Evolutionary conservation across 345 rosid species (phyloP).

Genomic region (Gossypium rotundifolium): DNA sequence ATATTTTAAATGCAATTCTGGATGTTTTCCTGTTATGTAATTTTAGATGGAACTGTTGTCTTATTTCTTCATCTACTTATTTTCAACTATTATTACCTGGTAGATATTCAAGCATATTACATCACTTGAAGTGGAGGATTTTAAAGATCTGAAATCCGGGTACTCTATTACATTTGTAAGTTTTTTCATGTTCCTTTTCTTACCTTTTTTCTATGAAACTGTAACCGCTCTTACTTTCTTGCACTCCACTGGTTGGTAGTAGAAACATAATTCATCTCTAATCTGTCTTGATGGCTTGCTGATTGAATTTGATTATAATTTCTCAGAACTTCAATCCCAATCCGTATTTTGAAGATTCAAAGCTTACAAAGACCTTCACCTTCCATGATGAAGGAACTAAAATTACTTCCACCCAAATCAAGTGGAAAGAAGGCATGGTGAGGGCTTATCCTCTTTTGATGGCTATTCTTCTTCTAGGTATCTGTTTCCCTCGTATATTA

Average conservation of each 20-base stretch:
- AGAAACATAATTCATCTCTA: neutral
- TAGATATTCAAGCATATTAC: conserved; percentile 68
- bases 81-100: neutral
- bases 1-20: neutral
- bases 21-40: neutral
- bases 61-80: neutral
- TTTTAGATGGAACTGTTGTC: neutral
- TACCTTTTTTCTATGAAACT: neutral
- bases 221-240: neutral
- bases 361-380: conserved; percentile 71
- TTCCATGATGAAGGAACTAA: conserved; percentile 77
- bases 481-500: conserved; percentile 2
- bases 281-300: neutral
- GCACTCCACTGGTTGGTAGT: neutral
- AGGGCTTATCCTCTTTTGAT: neutral
- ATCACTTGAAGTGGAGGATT: conserved; percentile 18
- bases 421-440: conserved; percentile 94
- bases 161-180: conserved; percentile 84
- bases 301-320: conserved; percentile 2
- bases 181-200: conserved; percentile 9
- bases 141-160: conserved; percentile 83
- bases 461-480: neutral
- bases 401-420: conserved; percentile 68
- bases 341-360: conserved; percentile 75
- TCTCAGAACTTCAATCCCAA: conserved; percentile 68